phyloP scores from a whole-genome alignment of 2,329 filamentous ascomycete species.

The Diaporthe sp. region DNA sequence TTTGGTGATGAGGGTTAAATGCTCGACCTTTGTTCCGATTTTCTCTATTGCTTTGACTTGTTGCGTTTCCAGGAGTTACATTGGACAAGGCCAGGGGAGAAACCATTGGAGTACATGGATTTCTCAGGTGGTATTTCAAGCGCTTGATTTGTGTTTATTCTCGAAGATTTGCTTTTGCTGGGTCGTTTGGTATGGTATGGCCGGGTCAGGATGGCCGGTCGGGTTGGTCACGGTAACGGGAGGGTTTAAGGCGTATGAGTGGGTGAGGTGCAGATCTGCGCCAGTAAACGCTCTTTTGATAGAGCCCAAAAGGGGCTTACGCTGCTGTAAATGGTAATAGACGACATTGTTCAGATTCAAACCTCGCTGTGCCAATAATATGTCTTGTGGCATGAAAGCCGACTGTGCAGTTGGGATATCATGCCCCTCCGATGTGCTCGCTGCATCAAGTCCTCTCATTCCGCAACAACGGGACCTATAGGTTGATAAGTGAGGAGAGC shows the following conservation, averaged over 20 bases:
- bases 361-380: neutral
- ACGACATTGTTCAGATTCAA: conserved; percentile 14
- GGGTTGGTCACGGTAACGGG: neutral
- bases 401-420: neutral
- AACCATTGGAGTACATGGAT: conserved; percentile 6
- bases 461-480: neutral
- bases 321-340: conserved; percentile 28
- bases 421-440: neutral
- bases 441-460: neutral
- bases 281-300: conserved; percentile 2
- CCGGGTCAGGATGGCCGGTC: neutral
- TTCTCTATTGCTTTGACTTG: neutral
- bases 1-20: conserved; percentile 25
- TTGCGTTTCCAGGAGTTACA: conserved; percentile 21
- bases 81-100: neutral
- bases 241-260: conserved; percentile 14
- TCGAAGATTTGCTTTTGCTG: conserved; percentile 17
- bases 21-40: neutral
- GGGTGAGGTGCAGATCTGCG: neutral
- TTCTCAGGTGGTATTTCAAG: conserved; percentile 9
- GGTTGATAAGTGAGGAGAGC: neutral
- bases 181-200: neutral
- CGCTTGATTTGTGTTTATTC: conserved; percentile 15
- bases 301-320: neutral
- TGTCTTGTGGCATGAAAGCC: neutral